Evolutionary conservation across 2,329 filamentous ascomycete species (phyloP).

Genomic region (Passalora sequoiae): DNA sequence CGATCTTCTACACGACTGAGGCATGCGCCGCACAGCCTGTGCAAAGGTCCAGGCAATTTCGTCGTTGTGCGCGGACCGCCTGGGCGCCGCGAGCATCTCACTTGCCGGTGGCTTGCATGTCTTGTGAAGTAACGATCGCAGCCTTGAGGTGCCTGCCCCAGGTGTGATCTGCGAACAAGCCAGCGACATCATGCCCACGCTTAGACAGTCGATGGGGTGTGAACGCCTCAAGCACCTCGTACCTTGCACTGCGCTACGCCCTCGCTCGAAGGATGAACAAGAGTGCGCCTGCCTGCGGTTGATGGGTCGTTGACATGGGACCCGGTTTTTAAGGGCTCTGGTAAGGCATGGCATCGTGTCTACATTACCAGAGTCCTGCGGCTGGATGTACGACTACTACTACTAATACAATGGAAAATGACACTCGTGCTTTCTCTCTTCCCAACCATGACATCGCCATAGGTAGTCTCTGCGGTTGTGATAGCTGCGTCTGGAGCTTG

Average conservation of each 20-base stretch:
- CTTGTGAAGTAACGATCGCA: background rate
- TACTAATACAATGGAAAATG: too few relatives aligned
- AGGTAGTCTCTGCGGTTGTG: too few relatives aligned
- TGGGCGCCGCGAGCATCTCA: background rate
- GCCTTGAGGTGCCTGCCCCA: too few relatives aligned
- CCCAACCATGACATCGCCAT: too few relatives aligned
- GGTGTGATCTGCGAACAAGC: background rate
- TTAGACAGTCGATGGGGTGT: background rate
- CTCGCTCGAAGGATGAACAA: conserved; percentile 1
- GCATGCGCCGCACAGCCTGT: background rate
- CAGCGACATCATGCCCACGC: background rate
- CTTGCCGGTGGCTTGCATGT: background rate
- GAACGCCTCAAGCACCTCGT: background rate
- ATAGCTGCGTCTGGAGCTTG: too few relatives aligned
- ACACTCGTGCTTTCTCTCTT: too few relatives aligned
- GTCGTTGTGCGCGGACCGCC: background rate
- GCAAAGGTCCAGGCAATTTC: background rate
- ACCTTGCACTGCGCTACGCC: background rate
- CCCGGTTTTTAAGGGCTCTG: background rate
- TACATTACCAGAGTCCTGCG: too few relatives aligned
- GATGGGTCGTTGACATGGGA: background rate
- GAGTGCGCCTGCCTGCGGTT: background rate
- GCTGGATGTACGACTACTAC: too few relatives aligned
- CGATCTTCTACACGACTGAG: too few relatives aligned
- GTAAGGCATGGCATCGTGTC: background rate